Evolutionary conservation across 140 eudicot genomes (phyloP), one percentile per base, ranked within the genome.

Genomic region (Ambrosia hybrid): DNA sequence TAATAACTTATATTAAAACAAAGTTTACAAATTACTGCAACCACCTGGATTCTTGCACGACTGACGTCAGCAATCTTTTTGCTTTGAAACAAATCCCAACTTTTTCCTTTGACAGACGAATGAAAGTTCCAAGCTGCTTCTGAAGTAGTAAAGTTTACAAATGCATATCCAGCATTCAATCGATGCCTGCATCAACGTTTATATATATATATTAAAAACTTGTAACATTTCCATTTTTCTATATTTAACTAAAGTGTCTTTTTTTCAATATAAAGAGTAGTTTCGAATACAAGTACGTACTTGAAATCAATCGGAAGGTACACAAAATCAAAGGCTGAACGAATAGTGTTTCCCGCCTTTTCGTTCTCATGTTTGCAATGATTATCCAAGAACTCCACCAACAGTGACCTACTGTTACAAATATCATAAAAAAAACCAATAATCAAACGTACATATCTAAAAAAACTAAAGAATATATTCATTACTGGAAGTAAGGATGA

Each of bases 291-390:
- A 21, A 21, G 1, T 21, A 21, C 30, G 30, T 21, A 21, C 82
- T 65, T 65, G 21, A 78, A 78, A 72, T 78, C 82, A 65, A 78
- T 43, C 0, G 82, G 82, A 65, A 78, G 82, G 3, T 78, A 78
- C 3, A 78, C 58, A 10, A 78, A 78, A 72, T 78, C 82, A 51
- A 78, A 72, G 1, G 74, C 68, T 4, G 70, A 57, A 13, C 64
- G 73, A 12, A 43, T 10, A 4, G 0, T 10, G 30, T 16, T 51
- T 62, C 15, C 62, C 0, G 48, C 30, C 57, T 65, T 78, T 11
- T 34, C 74, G 51, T 78, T 78, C n/a, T 72, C 74, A 4, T 4
- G 4, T 13, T 57, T 72, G 45, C 82, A 78, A 6, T 78, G 78
- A 3, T 65, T 30, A 4, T 78, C 82, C 9, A 78, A 33, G 0